Conservation (phyloP, 2,329 filamentous ascomycete genomes). For the Metarhizium brunneum region DNA sequence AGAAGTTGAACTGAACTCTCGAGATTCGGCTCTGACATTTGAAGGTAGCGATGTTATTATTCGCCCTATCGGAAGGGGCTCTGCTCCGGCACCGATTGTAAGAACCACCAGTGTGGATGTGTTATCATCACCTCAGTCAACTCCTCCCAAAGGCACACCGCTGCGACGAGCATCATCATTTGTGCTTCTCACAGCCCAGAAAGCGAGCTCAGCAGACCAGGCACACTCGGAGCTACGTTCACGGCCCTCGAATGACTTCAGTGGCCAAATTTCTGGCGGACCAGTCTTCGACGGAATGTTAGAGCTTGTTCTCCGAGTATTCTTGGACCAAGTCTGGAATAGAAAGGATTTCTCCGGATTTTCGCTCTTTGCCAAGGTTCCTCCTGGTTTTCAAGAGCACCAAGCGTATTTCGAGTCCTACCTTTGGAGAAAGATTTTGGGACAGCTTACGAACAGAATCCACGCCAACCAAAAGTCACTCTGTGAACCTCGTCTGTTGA, state of each 20-base stretch:
- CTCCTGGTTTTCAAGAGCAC: constrained; percentile 87
- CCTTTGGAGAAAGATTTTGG: constrained; percentile 65
- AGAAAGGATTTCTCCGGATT: constrained; percentile 90
- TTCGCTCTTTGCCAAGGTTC: constrained; percentile 75
- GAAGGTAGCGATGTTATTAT: constrained; percentile 81
- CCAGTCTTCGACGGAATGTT: constrained; percentile 67
- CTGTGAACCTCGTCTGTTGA: constrained; percentile 73
- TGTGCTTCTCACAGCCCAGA: constrained; percentile 70
- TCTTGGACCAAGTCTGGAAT: constrained; percentile 74
- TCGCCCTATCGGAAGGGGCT: constrained; percentile 53
- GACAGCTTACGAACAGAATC: constrained; percentile 60
- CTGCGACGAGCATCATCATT: constrained; percentile 83
- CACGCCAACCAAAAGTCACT: constrained; percentile 63
- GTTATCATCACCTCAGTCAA: constrained; percentile 37
- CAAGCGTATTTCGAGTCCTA: constrained; percentile 95
- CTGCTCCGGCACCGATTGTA: constrained; percentile 59
- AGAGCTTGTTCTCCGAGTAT: constrained; percentile 69
- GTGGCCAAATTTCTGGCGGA: constrained; percentile 48
- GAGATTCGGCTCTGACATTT: constrained; percentile 72
- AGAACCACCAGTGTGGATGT: constrained; percentile 55
- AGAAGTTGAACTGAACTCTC: constrained; percentile 78
- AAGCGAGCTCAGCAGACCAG: constrained; percentile 31
- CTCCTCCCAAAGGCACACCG: constrained; percentile 45
- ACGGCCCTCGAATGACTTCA: background rate
- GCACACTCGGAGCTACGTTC: background rate